phyloP scores from a whole-genome alignment of 148 eudicot genomes.

The Persicaria tinctoria region DNA sequence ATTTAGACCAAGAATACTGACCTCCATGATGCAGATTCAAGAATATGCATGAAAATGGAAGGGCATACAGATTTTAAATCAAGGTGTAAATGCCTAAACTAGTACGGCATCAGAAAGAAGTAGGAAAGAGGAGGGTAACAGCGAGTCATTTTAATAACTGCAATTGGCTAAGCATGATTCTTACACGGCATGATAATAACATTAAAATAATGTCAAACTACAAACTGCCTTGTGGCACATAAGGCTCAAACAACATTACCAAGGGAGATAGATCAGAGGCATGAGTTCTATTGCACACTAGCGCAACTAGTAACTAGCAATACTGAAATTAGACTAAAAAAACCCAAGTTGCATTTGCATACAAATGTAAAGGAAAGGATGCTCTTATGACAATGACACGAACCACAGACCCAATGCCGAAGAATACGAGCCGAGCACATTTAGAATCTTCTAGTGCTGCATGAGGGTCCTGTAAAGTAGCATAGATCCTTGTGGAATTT shows the following conservation, averaged over 20 bases:
- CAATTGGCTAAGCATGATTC: neutral
- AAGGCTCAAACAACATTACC: neutral
- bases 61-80: neutral
- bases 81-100: neutral
- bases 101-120: neutral
- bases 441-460: too few relatives aligned
- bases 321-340: neutral
- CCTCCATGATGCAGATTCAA: neutral
- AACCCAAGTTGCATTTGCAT: neutral
- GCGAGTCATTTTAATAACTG: neutral
- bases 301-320: neutral
- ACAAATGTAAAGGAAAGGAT: conserved; percentile 3
- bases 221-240: neutral
- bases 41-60: neutral
- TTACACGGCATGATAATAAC: neutral
- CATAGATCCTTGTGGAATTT: too few relatives aligned
- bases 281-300: neutral
- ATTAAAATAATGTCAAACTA: neutral
- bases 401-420: too few relatives aligned
- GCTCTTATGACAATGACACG: neutral
- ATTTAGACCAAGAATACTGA: neutral
- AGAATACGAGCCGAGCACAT: too few relatives aligned
- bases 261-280: neutral
- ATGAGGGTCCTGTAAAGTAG: too few relatives aligned
- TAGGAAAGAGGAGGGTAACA: neutral